Base-by-base conservation (phyloP, 1,284 basidiomycete species). In the Cerrena zonata region DNA sequence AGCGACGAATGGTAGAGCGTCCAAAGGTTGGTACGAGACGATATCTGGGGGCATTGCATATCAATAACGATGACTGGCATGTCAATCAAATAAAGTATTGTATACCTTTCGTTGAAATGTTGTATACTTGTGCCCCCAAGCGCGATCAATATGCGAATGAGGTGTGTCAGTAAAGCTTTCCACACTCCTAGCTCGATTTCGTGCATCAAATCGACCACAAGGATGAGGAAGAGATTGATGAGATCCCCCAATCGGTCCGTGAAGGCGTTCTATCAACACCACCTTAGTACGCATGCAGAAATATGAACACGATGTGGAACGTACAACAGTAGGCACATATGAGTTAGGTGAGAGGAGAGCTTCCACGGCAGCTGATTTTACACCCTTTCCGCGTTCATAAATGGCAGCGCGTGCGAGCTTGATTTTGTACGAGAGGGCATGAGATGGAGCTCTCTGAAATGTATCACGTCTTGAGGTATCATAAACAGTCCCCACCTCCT, bases 241-340 rank as follows among this genome's bases (percentile, higher is more conserved):
- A 48, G 24, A 2, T 26, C 5, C 2, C 27, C 7, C 2, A 64
- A 45, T 1, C 18, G 18, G 2, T 27, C 44, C 0, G 66, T 68
- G 52, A 72, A 72, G 12, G 68, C 65, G 53, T 71, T 74, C 69
- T 72, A 43, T 4, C 12, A 23, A 36, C 26, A 34, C 10, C 34
- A 41, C 45, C n/a, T 15, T 4, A 48, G 5, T 26, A 42, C 19
- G 40, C 13, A 25, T 2, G 56, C 57, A 4, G 58, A 26, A 1
- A 23, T 26, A 36, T n/a, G n/a, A n/a, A n/a, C n/a, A n/a, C n/a
- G n/a, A n/a, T n/a, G 21, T n/a, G 18, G 12, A 18, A 40, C 48
- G 5, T 24, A 49, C 39, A n/a, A 3, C 11, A 4, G 40, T 41
- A n/a, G 48, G 30, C 22, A 50, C 41, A 19, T 11, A 26, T 36